Conservation (phyloP, 2,329 filamentous ascomycete genomes). For the Xylariaceae sp. region DNA sequence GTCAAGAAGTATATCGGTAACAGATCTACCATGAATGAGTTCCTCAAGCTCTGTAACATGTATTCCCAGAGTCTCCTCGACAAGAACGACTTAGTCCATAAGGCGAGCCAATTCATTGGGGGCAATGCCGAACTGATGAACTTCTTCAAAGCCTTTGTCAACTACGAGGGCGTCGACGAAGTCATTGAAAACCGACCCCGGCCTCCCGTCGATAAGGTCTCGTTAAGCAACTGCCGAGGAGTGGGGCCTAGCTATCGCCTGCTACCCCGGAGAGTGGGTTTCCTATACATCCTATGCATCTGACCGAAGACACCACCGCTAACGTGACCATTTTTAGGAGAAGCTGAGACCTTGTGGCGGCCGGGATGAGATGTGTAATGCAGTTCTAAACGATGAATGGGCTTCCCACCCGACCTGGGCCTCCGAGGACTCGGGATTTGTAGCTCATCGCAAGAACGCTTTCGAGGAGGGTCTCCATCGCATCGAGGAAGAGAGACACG, state of each 20-base stretch:
- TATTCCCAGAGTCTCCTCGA: conserved; percentile 93
- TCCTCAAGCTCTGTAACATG: conserved; percentile 92
- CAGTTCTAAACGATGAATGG: conserved; percentile 96
- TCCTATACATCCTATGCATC: neutral
- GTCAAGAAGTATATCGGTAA: conserved; percentile 96
- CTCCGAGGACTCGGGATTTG: conserved; percentile 94
- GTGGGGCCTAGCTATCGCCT: conserved; percentile 92
- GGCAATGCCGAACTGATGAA: conserved; percentile 82
- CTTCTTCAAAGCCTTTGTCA: conserved; percentile 82
- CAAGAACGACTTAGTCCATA: conserved; percentile 72
- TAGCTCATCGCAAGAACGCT: conserved; percentile 93
- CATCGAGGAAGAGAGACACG: conserved; percentile 96
- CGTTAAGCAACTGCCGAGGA: conserved; percentile 90
- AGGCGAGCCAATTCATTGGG: conserved; percentile 80
- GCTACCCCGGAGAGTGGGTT: conserved; percentile 68
- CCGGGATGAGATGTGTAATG: conserved; percentile 87
- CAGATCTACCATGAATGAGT: conserved; percentile 88
- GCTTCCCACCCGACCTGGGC: conserved; percentile 98
- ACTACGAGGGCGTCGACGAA: conserved; percentile 70
- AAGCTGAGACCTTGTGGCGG: conserved; percentile 88
- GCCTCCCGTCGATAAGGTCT: conserved; percentile 74
- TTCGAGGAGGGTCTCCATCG: conserved; percentile 92
- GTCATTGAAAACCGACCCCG: conserved; percentile 72
- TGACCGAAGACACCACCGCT: neutral
- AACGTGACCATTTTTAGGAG: conserved; percentile 45